A percentile compares a stretch with the other conserved stretches of the same genome.
These are phyloP conservation scores for Pseudocercospora musae DNA, from an alignment of 2,329 filamentous ascomycete species.

Conservation along the genomic window DNA sequence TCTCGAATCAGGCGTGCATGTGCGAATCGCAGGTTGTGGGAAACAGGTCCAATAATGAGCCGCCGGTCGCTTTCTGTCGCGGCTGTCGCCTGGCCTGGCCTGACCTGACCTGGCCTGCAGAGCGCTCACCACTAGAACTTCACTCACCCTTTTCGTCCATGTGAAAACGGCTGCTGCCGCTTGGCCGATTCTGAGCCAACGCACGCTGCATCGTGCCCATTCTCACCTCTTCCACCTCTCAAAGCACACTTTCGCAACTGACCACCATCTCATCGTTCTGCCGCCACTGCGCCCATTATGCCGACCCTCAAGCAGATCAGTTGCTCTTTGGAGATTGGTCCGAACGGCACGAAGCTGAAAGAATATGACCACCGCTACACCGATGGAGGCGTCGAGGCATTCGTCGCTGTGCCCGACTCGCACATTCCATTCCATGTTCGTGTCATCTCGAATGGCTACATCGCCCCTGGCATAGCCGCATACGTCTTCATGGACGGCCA, in stretches of 20 bases:
- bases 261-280: neutral
- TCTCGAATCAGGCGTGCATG: neutral
- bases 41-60: neutral
- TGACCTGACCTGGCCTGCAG: too few species aligned
- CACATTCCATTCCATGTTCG: conserved; percentile 49
- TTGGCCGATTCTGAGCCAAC: neutral
- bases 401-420: conserved; percentile 48
- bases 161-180: neutral
- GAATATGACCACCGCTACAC: conserved; percentile 51
- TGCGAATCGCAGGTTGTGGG: neutral
- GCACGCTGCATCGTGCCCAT: neutral
- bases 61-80: neutral
- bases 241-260: neutral
- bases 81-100: neutral
- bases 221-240: neutral
- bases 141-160: too few species aligned
- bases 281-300: conserved; percentile 38
- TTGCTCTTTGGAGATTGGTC: conserved; percentile 51
- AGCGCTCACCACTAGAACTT: too few species aligned
- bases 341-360: conserved; percentile 43
- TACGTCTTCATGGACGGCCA: conserved; percentile 57
- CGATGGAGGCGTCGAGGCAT: conserved; percentile 52
- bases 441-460: conserved; percentile 49
- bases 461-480: conserved; percentile 52
- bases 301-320: conserved; percentile 52